These are phyloP conservation scores for Hyphopichia pseudoburtonii DNA, from an alignment of 1,139 yeast genomes.

Conservation along the genomic window DNA sequence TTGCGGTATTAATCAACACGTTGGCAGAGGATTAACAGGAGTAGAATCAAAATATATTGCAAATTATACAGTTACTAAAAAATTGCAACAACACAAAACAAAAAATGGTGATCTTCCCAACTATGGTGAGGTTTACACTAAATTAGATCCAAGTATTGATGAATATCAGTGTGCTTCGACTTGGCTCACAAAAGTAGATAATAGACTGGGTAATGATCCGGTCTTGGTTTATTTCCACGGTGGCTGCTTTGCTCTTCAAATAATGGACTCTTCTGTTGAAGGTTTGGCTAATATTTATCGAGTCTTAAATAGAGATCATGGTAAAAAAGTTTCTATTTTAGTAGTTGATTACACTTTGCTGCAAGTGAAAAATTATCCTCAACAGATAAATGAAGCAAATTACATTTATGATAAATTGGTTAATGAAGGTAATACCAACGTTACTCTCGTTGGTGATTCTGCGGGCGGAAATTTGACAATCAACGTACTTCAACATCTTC, in stretches of 20 bases:
- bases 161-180: not conserved
- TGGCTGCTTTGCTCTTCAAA: conserved; percentile 43
- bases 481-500: conserved; percentile 27
- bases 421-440: conserved; percentile 27
- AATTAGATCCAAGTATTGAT: not conserved
- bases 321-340: conserved; percentile 28
- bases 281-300: conserved; percentile 29
- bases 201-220: conserved; percentile 23
- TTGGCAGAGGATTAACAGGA: not conserved
- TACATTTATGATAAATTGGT: conserved; percentile 29
- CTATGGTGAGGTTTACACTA: not conserved
- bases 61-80: not conserved
- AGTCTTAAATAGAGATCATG: conserved; percentile 27
- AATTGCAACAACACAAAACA: not conserved
- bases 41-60: not conserved
- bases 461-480: conserved; percentile 44
- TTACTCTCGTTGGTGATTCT: conserved; percentile 40
- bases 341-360: conserved; percentile 41
- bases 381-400: conserved; percentile 35
- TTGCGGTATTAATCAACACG: conserved; percentile 3
- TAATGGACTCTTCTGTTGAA: conserved; percentile 33
- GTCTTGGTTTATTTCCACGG: conserved; percentile 42
- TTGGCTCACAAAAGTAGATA: not conserved
- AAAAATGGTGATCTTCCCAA: not conserved
- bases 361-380: conserved; percentile 31